phyloP scores from a whole-genome alignment of 1,139 yeast genomes.

The Taphrina pruni region DNA sequence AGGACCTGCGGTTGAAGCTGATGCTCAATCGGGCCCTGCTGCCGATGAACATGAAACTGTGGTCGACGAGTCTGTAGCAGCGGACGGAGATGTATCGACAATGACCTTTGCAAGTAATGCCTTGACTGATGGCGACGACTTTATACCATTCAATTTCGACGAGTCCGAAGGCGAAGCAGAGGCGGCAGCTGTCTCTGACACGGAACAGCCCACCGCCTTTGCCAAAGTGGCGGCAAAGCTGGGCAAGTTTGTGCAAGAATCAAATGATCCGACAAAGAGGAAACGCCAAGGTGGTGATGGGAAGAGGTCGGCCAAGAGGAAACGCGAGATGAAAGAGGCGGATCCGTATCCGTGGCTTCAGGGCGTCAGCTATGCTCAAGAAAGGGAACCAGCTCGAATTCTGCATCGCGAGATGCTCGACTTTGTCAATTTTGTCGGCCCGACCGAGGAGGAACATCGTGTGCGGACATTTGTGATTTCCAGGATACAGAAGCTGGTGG shows the following conservation, averaged over 20 bases:
- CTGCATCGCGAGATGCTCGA: constrained; percentile 84
- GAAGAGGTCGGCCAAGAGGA: constrained; percentile 48
- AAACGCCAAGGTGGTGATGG: constrained; percentile 47
- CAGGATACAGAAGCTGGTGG: constrained; percentile 64
- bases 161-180: constrained; percentile 51
- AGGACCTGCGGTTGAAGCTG: constrained; percentile 52
- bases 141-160: constrained; percentile 63
- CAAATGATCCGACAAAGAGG: constrained; percentile 42
- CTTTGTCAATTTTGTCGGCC: constrained; percentile 85
- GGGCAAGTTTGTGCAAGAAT: constrained; percentile 33
- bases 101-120: constrained; percentile 10
- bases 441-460: constrained; percentile 74
- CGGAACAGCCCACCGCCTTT: constrained; percentile 49
- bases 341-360: constrained; percentile 45
- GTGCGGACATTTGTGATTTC: constrained; percentile 71
- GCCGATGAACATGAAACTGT: not conserved
- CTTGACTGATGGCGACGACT: constrained; percentile 54
- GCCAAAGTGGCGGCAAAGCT: constrained; percentile 40
- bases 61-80: not conserved
- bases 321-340: constrained; percentile 46
- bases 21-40: not conserved
- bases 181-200: constrained; percentile 48
- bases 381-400: constrained; percentile 54
- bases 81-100: not conserved
- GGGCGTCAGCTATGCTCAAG: constrained; percentile 45